Evolutionary conservation across 768 basidiomycete genomes (phyloP).

Genomic region (Tricholoma hemisulphureum): DNA sequence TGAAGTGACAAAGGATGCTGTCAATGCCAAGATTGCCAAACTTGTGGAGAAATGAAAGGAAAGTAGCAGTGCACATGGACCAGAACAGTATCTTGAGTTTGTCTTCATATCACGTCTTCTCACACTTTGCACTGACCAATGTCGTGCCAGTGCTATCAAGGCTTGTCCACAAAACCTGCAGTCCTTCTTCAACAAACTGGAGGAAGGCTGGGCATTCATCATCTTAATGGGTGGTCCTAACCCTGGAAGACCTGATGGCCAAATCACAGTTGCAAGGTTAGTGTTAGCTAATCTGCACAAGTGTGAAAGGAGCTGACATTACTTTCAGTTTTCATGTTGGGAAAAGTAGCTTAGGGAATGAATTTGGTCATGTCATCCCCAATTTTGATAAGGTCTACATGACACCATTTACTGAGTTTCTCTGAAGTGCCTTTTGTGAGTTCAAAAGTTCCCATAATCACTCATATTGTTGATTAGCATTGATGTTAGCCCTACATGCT

Average conservation of each 20-base stretch:
- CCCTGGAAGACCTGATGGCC: not conserved
- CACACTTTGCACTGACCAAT: not conserved
- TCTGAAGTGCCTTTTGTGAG: not conserved
- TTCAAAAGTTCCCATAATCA: not conserved
- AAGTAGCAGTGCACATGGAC: not conserved
- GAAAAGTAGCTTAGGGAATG: not conserved
- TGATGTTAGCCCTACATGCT: not conserved
- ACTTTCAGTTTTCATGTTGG: not conserved
- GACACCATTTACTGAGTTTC: not conserved
- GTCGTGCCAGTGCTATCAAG: not conserved
- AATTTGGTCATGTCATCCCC: not conserved
- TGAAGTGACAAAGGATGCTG: not conserved
- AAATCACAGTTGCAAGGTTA: not conserved
- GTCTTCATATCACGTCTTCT: not conserved
- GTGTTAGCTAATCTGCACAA: too few relatives aligned
- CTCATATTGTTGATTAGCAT: not conserved
- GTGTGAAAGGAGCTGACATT: not conserved
- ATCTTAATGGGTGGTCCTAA: not conserved
- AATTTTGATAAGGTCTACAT: not conserved
- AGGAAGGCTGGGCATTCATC: not conserved
- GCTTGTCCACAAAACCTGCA: not conserved
- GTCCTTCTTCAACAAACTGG: not conserved
- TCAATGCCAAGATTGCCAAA: not conserved
- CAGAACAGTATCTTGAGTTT: not conserved
- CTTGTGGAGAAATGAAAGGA: not conserved